These are phyloP conservation scores for Phycomyces blakesleeanus DNA, from an alignment of 192 early-diverging fungal species.

Conservation along the genomic window DNA sequence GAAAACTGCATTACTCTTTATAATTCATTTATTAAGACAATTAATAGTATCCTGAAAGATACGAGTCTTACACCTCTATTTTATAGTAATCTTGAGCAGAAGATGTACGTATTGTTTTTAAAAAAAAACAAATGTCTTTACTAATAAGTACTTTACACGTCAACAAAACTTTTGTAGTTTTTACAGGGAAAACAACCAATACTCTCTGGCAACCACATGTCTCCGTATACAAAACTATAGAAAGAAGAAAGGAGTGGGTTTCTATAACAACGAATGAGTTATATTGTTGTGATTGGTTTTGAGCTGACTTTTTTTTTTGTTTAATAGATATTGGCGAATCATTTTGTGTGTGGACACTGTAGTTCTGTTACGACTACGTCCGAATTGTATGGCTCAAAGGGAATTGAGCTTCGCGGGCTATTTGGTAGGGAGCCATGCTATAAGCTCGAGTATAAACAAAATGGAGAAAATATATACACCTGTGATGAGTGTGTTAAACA, in stretches of 20 bases:
- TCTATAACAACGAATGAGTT: background rate
- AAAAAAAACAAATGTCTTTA: background rate
- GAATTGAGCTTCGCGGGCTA: background rate
- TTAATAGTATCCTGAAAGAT: slow-evolving; percentile 3
- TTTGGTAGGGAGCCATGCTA: background rate
- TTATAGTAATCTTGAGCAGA: background rate
- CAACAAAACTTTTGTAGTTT: background rate
- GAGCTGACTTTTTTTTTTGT: background rate
- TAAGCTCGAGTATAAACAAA: background rate
- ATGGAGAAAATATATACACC: background rate
- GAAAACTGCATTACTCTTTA: slow-evolving; percentile 6
- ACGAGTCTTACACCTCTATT: background rate
- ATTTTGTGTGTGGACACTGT: slow-evolving; percentile 13
- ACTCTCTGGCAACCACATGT: slow-evolving; percentile 18
- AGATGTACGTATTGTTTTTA: background rate
- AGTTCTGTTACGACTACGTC: background rate
- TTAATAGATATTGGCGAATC: slow-evolving; percentile 6
- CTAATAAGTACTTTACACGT: background rate
- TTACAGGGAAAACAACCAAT: background rate
- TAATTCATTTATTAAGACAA: background rate
- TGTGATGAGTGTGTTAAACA: background rate
- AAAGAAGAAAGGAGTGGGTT: background rate
- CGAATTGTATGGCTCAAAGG: background rate
- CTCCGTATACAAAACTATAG: slow-evolving; percentile 19
- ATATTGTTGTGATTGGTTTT: background rate